Evolutionary conservation across 78 protist genomes (phyloP).

Genomic region (Chrysochromulina tobinii): DNA sequence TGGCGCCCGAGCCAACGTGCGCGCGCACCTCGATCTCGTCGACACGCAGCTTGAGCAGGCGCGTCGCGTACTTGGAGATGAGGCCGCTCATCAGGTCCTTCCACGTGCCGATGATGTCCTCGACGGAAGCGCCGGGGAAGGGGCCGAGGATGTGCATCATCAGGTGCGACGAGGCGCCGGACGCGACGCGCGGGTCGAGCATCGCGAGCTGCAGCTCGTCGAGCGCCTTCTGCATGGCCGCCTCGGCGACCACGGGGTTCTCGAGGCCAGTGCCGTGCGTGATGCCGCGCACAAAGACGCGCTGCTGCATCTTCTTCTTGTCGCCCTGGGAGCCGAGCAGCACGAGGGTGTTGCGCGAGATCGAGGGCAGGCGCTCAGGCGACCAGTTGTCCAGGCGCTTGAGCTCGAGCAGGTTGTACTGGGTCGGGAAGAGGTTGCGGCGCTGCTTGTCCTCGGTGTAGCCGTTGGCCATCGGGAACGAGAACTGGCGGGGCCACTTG

Average conservation of each 20-base stretch:
- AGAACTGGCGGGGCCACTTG: constrained; percentile 60
- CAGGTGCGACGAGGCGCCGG: constrained; percentile 56
- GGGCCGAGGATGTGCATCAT: constrained; percentile 85
- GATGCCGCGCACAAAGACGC: constrained; percentile 34
- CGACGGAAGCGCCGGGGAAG: constrained; percentile 48
- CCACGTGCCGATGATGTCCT: not conserved
- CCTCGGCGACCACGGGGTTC: not conserved
- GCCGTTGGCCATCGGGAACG: constrained; percentile 75
- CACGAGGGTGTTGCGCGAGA: constrained; percentile 65
- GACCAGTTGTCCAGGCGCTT: constrained; percentile 67
- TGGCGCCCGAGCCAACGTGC: not conserved
- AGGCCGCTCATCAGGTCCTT: constrained; percentile 18
- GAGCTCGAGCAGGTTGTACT: constrained; percentile 86
- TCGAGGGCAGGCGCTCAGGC: constrained; percentile 46
- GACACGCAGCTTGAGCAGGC: constrained; percentile 75
- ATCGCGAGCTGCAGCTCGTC: constrained; percentile 78
- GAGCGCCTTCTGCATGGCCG: constrained; percentile 58
- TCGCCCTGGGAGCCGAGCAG: constrained; percentile 24
- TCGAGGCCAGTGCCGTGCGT: constrained; percentile 8
- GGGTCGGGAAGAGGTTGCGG: constrained; percentile 88
- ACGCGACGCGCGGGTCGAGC: not conserved
- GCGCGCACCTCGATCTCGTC: constrained; percentile 80
- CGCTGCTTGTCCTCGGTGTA: constrained; percentile 78
- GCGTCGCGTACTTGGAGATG: constrained; percentile 64
- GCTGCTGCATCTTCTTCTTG: constrained; percentile 41